phyloP scores from a whole-genome alignment of 2,329 filamentous ascomycete genomes.

The Venturia nashicola region DNA sequence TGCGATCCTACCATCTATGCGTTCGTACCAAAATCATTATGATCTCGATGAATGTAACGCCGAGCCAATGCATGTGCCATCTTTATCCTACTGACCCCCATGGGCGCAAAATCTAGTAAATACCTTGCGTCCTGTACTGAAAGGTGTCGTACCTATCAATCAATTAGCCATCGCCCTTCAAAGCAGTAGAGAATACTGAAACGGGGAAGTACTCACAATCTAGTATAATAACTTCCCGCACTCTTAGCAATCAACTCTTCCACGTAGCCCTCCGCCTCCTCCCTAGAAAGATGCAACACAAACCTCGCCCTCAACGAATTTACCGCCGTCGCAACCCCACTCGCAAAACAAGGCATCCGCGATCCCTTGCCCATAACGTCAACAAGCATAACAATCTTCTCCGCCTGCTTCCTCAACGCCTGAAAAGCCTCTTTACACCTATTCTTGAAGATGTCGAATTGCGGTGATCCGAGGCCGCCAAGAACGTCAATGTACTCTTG shows the following conservation, averaged over 20 bases:
- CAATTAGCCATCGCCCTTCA: too few relatives aligned
- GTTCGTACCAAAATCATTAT: not conserved
- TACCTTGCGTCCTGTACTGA: conserved; percentile 78
- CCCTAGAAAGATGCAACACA: conserved; percentile 69
- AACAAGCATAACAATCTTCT: conserved; percentile 70
- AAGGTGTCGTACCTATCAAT: conserved; percentile 64
- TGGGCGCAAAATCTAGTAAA: conserved; percentile 43
- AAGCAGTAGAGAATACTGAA: too few relatives aligned
- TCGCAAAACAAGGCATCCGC: conserved; percentile 74
- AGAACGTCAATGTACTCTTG: conserved; percentile 78
- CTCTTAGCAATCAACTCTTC: conserved; percentile 74
- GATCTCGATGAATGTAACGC: not conserved
- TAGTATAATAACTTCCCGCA: conserved; percentile 75
- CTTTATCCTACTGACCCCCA: not conserved
- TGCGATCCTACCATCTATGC: not conserved
- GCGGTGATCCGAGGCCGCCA: conserved; percentile 56
- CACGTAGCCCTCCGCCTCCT: conserved; percentile 71
- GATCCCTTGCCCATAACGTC: conserved; percentile 75
- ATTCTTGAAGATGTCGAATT: conserved; percentile 64
- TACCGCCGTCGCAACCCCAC: conserved; percentile 60
- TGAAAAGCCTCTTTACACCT: conserved; percentile 78
- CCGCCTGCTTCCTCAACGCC: conserved; percentile 64
- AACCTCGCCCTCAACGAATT: conserved; percentile 60
- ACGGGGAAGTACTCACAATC: conserved; percentile 68
- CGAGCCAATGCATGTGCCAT: not conserved